Percentiles rank a stretch among this genome's conserved stretches.
Evolutionary conservation across 2,329 filamentous ascomycete species (phyloP).

Genomic region (Paecilomyces niveus): DNA sequence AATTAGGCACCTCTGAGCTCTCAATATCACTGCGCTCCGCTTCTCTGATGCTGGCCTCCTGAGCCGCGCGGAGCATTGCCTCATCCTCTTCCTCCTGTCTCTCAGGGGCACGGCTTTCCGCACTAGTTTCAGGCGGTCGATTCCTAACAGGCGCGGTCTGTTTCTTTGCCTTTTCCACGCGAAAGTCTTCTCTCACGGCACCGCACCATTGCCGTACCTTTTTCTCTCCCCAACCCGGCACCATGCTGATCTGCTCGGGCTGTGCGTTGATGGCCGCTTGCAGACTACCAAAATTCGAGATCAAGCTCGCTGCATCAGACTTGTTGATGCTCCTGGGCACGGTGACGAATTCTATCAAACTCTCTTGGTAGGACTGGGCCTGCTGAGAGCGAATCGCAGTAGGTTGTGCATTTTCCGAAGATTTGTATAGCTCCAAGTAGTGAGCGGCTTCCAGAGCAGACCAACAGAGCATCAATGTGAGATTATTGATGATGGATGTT

Average conservation of each 20-base stretch:
- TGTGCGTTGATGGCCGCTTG: slow-evolving; percentile 80
- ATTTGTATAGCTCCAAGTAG: slow-evolving; percentile 93
- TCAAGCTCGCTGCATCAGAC: slow-evolving; percentile 82
- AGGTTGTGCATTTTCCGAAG: slow-evolving; percentile 78
- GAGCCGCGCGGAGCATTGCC: slow-evolving; percentile 33
- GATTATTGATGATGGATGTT: slow-evolving; percentile 83
- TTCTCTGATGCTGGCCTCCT: slow-evolving; percentile 13
- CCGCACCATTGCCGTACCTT: slow-evolving; percentile 83
- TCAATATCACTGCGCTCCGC: slow-evolving; percentile 11
- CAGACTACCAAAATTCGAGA: slow-evolving; percentile 86
- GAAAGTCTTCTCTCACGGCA: slow-evolving; percentile 78
- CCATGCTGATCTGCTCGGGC: slow-evolving; percentile 72
- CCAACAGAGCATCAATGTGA: slow-evolving; percentile 91
- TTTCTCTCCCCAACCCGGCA: slow-evolving; percentile 92
- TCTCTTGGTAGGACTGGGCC: slow-evolving; percentile 74
- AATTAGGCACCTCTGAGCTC: slow-evolving; percentile 8
- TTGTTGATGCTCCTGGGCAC: slow-evolving; percentile 87
- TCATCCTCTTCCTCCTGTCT: slow-evolving; percentile 32
- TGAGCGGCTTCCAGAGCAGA: slow-evolving; percentile 86
- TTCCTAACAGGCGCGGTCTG: slow-evolving; percentile 29
- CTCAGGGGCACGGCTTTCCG: slow-evolving; percentile 9
- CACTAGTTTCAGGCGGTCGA: slow-evolving; percentile 5
- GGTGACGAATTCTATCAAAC: slow-evolving; percentile 86
- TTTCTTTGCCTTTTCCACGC: slow-evolving; percentile 63
- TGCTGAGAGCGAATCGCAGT: slow-evolving; percentile 80